Evolutionary conservation across 2,329 filamentous ascomycete genomes (phyloP), one percentile per base, ranked within the genome.

Genomic region (Trichoderma sp.): DNA sequence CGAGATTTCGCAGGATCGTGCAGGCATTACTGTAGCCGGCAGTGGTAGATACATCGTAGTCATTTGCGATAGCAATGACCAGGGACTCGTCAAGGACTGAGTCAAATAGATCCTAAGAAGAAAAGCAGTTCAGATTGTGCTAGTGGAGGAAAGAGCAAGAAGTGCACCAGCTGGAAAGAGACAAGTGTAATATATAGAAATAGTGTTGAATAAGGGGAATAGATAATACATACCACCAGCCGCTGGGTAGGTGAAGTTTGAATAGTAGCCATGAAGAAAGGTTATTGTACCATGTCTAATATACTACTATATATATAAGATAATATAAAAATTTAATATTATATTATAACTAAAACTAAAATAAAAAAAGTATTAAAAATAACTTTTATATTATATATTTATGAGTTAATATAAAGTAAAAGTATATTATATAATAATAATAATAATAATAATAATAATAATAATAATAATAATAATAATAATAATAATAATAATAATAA

Each of bases 51-150:
- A 94, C 81, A 73, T 94, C 87, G 78, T 89, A 92, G 75, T 98
- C 95, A 64, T 83, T 87, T 5, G 89, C 83, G 61, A 97, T 92
- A 4, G 93, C 90, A 66, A 91, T 86, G 70, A 97, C 87, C 14
- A 95, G 85, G 0, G 92, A 87, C 72, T 93, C 88, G 73, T 97
- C 94, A 52, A 97, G 80, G 21, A 90, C 86, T 29, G 91, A 87
- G 76, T 89, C 90, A 76, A 93, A 95, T 72, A 91, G 88, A 71
- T 89, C 85, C 89, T 94, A 21, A 21, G 62, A 11, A 14, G 5
- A 40, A 24, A 40, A 10, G 16, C 40, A 43, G 1, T n/a, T 43
- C n/a, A 43, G 40, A 43, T n/a, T 0, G 3, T 43, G 40, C 40
- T 43, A 10, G 16, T n/a, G 14, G 6, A 43, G 19, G 16, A 8